A percentile compares a stretch with the other conserved stretches of the same genome.
phyloP scores from a whole-genome alignment of 768 basidiomycete genomes.

The Termitomyces sp. region DNA sequence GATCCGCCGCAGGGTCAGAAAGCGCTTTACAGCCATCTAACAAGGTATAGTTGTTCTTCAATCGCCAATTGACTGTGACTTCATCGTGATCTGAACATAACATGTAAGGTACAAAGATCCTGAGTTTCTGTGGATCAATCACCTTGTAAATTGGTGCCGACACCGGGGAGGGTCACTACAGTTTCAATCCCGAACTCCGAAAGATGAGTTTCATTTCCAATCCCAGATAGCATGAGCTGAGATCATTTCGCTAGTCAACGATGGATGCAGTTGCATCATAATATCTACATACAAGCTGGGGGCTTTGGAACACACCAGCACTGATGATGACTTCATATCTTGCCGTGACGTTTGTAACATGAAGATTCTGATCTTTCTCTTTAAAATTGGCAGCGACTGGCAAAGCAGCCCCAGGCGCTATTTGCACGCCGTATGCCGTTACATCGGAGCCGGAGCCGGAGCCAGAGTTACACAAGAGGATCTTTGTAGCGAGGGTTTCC shows the following conservation, averaged over 20 bases:
- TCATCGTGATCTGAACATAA: slow-evolving; percentile 25
- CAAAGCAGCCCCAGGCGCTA: slow-evolving; percentile 20
- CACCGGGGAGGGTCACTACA: slow-evolving; percentile 27
- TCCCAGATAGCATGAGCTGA: slow-evolving; percentile 26
- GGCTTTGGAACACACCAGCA: slow-evolving; percentile 23
- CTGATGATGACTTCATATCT: slow-evolving; percentile 25
- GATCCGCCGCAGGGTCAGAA: slow-evolving; percentile 21
- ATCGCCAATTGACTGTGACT: slow-evolving; percentile 22
- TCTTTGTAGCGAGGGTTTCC: slow-evolving; percentile 24
- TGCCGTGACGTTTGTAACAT: slow-evolving; percentile 16
- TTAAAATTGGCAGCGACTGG: slow-evolving; percentile 25
- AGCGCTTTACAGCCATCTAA: slow-evolving; percentile 22
- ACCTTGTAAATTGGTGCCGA: slow-evolving; percentile 33
- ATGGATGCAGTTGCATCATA: neutral
- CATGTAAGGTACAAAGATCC: neutral
- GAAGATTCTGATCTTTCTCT: slow-evolving; percentile 17
- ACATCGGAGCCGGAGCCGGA: no score
- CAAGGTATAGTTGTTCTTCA: slow-evolving; percentile 25
- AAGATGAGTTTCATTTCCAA: slow-evolving; percentile 24
- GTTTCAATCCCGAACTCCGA: slow-evolving; percentile 20
- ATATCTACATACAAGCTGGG: slow-evolving; percentile 19
- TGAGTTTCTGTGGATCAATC: neutral
- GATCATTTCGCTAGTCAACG: neutral
- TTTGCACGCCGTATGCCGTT: slow-evolving; percentile 22
- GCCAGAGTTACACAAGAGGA: slow-evolving; percentile 17